A percentile compares a stretch with the other conserved stretches of the same genome.
phyloP scores from a whole-genome alignment of 1,284 basidiomycete genomes.

The Takashimella koratensis region DNA sequence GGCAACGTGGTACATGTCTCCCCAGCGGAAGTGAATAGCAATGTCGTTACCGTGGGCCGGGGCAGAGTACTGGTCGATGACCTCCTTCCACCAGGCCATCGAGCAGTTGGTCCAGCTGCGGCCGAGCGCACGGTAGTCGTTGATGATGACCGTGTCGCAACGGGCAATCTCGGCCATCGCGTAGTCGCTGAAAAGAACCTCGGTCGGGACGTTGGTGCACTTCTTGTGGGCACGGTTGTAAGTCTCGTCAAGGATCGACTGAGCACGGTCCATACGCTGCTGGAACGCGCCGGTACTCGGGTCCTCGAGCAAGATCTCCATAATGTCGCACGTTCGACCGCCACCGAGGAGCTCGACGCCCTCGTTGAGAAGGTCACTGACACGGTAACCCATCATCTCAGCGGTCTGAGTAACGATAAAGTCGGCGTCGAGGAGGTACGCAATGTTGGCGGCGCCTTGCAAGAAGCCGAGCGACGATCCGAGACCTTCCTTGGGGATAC shows the following conservation, averaged over 20 bases:
- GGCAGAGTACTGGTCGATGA: constrained; percentile 10
- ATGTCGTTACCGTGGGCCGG: constrained; percentile 11
- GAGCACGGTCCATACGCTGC: constrained; percentile 11
- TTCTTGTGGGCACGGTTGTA: constrained; percentile 10
- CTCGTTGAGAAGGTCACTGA: constrained; percentile 12
- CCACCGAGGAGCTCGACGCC: constrained; percentile 7
- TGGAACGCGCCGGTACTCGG: constrained; percentile 9
- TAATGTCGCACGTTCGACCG: constrained; percentile 10
- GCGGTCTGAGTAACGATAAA: constrained; percentile 12
- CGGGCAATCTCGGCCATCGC: constrained; percentile 6
- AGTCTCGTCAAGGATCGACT: constrained; percentile 7
- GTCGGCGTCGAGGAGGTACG: constrained; percentile 12
- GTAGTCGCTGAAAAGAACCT: constrained; percentile 8
- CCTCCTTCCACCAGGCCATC: constrained; percentile 9
- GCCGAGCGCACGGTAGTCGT: constrained; percentile 12
- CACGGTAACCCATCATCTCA: constrained; percentile 13
- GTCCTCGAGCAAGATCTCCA: constrained; percentile 12
- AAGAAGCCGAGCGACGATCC: constrained; percentile 8
- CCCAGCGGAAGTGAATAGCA: constrained; percentile 15
- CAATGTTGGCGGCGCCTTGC: constrained; percentile 10
- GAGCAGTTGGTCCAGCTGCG: constrained; percentile 10
- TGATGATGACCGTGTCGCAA: constrained; percentile 12
- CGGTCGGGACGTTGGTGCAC: constrained; percentile 5
- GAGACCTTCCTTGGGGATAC: constrained; percentile 12
- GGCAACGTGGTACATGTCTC: constrained; percentile 11